These are phyloP conservation scores for Fusarium beomiforme DNA, from an alignment of 2,329 filamentous ascomycete species.

Conservation along the genomic window DNA sequence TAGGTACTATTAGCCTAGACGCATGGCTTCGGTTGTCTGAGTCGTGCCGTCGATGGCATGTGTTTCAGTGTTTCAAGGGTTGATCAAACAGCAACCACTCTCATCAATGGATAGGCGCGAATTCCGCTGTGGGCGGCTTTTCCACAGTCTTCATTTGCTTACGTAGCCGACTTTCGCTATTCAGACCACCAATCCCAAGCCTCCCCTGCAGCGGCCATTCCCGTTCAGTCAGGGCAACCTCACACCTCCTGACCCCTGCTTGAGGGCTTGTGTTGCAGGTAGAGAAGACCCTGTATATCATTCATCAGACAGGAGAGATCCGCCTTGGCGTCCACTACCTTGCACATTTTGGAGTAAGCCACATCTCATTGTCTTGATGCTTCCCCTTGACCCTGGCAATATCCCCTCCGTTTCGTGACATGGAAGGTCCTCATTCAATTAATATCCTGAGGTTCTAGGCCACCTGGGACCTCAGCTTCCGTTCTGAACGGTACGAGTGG, in stretches of 20 bases:
- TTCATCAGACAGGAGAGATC: conserved; percentile 23
- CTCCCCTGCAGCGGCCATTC: conserved; percentile 20
- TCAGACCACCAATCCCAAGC: conserved; percentile 1
- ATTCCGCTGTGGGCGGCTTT: conserved; percentile 29
- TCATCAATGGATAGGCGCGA: conserved; percentile 26
- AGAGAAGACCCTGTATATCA: conserved; percentile 35
- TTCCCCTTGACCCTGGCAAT: not conserved
- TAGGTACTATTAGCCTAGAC: not conserved
- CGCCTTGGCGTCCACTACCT: conserved; percentile 37
- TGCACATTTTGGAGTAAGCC: conserved; percentile 24
- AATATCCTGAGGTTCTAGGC: conserved; percentile 18
- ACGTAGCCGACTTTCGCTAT: conserved; percentile 3
- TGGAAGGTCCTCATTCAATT: conserved; percentile 17
- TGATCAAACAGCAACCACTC: conserved; percentile 16
- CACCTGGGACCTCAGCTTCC: conserved; percentile 16
- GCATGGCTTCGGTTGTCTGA: conserved; percentile 23
- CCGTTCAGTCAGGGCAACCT: conserved; percentile 20
- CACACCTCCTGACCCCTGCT: conserved; percentile 37
- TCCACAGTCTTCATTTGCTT: conserved; percentile 32
- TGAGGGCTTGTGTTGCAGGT: conserved; percentile 19
- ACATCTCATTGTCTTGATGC: conserved; percentile 20
- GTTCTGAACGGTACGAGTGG: conserved; percentile 1
- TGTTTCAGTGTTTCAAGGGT: conserved; percentile 20
- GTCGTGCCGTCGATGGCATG: conserved; percentile 20
- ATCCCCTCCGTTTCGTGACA: conserved; percentile 15